These are phyloP conservation scores for Vitis amurensis DNA, from an alignment of 164 flowering plant species.

Conservation along the genomic window DNA sequence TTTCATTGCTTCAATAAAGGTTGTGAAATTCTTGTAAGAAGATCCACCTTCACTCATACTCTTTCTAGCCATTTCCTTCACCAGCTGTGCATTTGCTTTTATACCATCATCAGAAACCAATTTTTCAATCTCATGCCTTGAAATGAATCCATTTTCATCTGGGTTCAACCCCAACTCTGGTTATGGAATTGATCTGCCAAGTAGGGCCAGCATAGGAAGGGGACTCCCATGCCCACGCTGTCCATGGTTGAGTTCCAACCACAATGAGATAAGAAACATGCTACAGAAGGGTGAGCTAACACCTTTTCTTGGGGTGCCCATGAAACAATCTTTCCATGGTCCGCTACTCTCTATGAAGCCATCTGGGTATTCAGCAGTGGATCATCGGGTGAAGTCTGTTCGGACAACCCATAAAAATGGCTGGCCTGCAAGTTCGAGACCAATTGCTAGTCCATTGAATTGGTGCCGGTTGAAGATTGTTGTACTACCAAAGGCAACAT, in stretches of 20 bases:
- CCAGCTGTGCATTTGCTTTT: no score
- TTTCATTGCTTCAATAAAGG: no score
- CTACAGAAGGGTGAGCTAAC: constrained; percentile 7
- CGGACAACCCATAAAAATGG: constrained; percentile 13
- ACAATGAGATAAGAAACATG: constrained; percentile 4
- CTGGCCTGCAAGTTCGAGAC: not conserved
- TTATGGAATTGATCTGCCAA: constrained; percentile 21
- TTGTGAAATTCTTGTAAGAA: no score
- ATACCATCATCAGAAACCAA: no score
- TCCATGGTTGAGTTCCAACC: not conserved
- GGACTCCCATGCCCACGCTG: constrained; percentile 13
- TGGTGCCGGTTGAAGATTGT: not conserved
- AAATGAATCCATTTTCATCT: constrained; percentile 22
- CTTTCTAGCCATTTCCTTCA: no score
- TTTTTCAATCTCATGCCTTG: constrained; percentile 16
- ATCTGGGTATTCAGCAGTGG: not conserved
- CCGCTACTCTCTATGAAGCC: constrained; percentile 2
- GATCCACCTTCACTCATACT: no score
- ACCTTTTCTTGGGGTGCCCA: constrained; percentile 12
- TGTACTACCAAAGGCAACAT: constrained; percentile 5
- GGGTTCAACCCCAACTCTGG: constrained; percentile 17
- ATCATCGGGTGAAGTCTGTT: not conserved
- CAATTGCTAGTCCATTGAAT: constrained; percentile 1
- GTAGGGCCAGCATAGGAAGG: constrained; percentile 31
- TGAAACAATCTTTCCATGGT: constrained; percentile 6